Base-by-base conservation (phyloP, 2,329 filamentous ascomycete species). In the Pseudophaeomoniella oleicola region DNA sequence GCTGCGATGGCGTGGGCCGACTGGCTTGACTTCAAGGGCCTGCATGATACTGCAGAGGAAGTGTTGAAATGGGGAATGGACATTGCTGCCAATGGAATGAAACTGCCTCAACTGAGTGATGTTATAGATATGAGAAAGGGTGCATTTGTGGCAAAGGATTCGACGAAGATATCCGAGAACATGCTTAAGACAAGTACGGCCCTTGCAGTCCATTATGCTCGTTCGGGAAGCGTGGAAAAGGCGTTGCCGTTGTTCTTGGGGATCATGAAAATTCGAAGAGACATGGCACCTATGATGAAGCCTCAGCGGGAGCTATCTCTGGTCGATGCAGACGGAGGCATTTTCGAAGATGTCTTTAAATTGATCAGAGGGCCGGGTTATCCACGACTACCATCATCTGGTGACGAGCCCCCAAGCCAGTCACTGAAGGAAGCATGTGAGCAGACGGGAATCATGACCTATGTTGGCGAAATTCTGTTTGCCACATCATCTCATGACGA, bases 401-500 rank as follows among this genome's bases (percentile, higher is more conserved):
- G 87, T 37, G 72, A 80, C 33, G 60, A 71, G 3, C 67, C 78
- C 0, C 75, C 87, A 0, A 59, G 68, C 39, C 78, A 83, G 33
- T 72, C 71, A 38, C 52, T 74, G 6, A 64, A 69, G 17, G 75
- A 82, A 44, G 69, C 72, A 27, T 94, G 87, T 56, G 80, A 90
- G 45, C 87, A 94, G 57, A 85, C 86, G 2, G 84, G 75, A 0
- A 60, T 94, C 11, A 86, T 85, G 66, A 71, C 86, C 16, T 90
- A 94, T 57, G 88, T 96, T 43, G 88, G 88, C 40, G 88, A 96
- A 60, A 93, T 96, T 36, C 69, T 96, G 19, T 94, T 81, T 56
- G 73, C 83, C 0, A 72, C 71, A 3, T 69, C 71, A n/a, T 60
- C 64, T 13, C 62, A 56, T 13, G 76, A 83, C 34, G 78, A 81